phyloP scores from a whole-genome alignment of 2,329 filamentous ascomycete species.

The Waltergamsia citrina region DNA sequence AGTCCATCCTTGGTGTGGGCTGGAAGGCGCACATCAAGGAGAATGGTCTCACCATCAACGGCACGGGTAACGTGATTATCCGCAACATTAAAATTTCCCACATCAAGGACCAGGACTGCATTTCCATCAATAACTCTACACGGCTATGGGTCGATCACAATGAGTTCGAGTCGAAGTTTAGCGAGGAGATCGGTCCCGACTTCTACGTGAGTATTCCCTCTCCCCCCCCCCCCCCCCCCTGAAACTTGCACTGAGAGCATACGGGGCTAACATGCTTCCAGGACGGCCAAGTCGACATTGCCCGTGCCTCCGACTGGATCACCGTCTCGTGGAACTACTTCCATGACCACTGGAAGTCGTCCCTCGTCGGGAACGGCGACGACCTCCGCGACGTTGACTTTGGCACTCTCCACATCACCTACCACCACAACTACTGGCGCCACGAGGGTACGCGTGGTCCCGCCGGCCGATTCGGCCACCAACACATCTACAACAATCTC shows the following conservation, averaged over 20 bases:
- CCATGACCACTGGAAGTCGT: conserved; percentile 38
- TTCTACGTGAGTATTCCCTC: conserved; percentile 15
- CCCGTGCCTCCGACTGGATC: conserved; percentile 32
- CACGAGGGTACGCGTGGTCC: conserved; percentile 35
- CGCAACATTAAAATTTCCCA: conserved; percentile 23
- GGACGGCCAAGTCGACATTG: conserved; percentile 36
- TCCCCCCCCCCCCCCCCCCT: not conserved
- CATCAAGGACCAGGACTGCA: conserved; percentile 28
- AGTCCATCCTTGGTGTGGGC: conserved; percentile 26
- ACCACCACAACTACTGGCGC: conserved; percentile 39
- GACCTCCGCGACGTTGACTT: conserved; percentile 27
- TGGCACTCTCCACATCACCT: conserved; percentile 35
- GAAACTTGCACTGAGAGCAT: not conserved
- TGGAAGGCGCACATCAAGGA: conserved; percentile 19
- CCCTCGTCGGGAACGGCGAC: conserved; percentile 30
- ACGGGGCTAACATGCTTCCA: conserved; percentile 7
- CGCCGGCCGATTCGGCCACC: conserved; percentile 37
- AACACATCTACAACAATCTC: conserved; percentile 39
- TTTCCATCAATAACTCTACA: conserved; percentile 32
- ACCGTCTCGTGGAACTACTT: conserved; percentile 39
- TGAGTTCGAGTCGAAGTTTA: conserved; percentile 29
- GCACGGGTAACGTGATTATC: conserved; percentile 24
- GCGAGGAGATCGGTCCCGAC: conserved; percentile 25
- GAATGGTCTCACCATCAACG: conserved; percentile 21
- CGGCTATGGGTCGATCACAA: conserved; percentile 38